Evolutionary conservation across 345 rosid genomes (phyloP), one percentile per base, ranked within the genome.

Genomic region (Carallia pectinifolia): DNA sequence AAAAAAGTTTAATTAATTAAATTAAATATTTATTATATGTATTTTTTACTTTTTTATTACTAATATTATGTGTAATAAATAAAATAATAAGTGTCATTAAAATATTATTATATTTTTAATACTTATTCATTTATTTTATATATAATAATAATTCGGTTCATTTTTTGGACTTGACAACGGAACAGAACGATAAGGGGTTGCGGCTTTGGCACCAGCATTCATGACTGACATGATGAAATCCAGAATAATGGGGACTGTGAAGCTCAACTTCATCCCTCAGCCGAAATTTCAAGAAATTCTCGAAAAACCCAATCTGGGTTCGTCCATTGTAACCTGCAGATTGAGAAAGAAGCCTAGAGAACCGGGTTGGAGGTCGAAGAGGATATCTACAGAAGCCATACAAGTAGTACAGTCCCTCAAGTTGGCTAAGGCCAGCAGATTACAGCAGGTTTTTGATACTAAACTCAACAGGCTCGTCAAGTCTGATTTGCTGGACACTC

Each of bases 331-430:
- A 50, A 82, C 77, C 8, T 83, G 88, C 50, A 82, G 87, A 54
- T 75, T 83, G 17, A 80, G 91, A 68, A 80, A 77, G 34, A 64
- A 62, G 44, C 56, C 62, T 30, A 79, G 78, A 67, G 81, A 73
- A 64, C 72, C 79, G 0, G 30, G 81, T 64, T 79, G 85, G 89
- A 81, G 68, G 77, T 68, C 87, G 18, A 83, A 85, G 66, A 80
- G 85, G 71, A 53, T 82, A 53, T 81, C 89, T 36, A 70, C 78
- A 7, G 89, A 87, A 78, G 88, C 91, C 60, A 87, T 85, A 15
- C 86, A 85, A 70, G 89, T 79, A 6, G 72, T 87, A 56, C 89
- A 87, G 34, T 74, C 89, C 64, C 81, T 87, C 70, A 87, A 85
- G 77, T 61, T 85, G 48, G 87, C 89, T 39, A 85, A 84, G 60